Evolutionary conservation across 176 grass and related monocot species (phyloP), one percentile per base, ranked within the genome.

Genomic region (Cenchrus fungigraminus): DNA sequence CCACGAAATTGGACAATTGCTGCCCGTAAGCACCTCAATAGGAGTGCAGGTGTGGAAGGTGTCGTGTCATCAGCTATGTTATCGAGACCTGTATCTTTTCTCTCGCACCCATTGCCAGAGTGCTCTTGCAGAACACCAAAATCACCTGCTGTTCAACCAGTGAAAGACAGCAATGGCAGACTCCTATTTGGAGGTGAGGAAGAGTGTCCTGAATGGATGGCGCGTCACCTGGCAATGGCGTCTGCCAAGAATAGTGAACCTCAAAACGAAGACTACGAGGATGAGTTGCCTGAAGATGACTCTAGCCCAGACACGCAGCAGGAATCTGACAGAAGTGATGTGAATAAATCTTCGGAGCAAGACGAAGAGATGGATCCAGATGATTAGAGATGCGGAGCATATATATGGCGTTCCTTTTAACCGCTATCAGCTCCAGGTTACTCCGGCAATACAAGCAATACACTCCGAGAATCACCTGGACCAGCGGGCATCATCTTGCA

Each of bases 291-390:
- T 3, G 90, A 97, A 86, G 94, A 97, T 82, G 88, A 92, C 53
- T 71, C 79, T 31, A 88, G 79, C 58, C 44, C 57, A 61, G 84
- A 89, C 12, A 55, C 1, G 1, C 84, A 86, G 15, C 83, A 80
- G 16, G 94, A 96, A 78, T 92, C 94, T 73, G 91, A 96, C 66
- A 92, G 76, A 88, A 88, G 85, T 19, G 89, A 90, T 10, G 44
- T 22, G 8, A 99, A 82, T 86, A 88, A 88, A 92, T 84, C 84
- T 31, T 85, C 83, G 0, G 97, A 96, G 45, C 90, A 96, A 79
- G 97, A 97, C 4, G 93, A 99, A 80, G 92, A 97, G 83, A 99
- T 97, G 97, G 97, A 99, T 77, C 94, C 94, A 10, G 97, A 99
- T 92, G 95, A 98, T 86, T 95, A 73, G 86, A 71, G n/a, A 82